Percentiles rank a stretch among this genome's conserved stretches.
Conservation (phyloP, 805 yeast species). For the Saccharomycopsis sp. region DNA sequence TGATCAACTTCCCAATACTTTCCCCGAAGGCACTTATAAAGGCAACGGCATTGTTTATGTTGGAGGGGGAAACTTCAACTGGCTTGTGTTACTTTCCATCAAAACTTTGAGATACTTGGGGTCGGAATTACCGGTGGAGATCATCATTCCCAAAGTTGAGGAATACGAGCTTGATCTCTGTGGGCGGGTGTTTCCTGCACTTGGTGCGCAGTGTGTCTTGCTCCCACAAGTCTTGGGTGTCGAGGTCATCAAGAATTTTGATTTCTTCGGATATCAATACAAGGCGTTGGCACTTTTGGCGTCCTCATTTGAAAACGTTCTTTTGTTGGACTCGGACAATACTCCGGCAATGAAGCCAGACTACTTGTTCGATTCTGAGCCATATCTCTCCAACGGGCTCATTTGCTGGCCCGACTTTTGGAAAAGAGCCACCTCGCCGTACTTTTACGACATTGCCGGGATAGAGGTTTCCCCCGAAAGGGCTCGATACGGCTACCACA, state of each 20-base stretch:
- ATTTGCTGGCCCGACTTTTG: conserved; percentile 65
- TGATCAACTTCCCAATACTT: conserved; percentile 37
- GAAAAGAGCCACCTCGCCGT: conserved; percentile 58
- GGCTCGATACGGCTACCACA: conserved; percentile 32
- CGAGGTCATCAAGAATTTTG: conserved; percentile 39
- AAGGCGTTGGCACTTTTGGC: conserved; percentile 62
- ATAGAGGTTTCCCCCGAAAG: conserved; percentile 31
- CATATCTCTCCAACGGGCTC: conserved; percentile 32
- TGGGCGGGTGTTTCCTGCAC: conserved; percentile 47
- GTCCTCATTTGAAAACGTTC: conserved; percentile 66
- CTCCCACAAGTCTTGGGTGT: conserved; percentile 54
- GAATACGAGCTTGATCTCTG: conserved; percentile 67
- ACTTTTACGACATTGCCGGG: conserved; percentile 47
- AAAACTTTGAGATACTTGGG: conserved; percentile 42
- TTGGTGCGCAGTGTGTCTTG: conserved; percentile 58
- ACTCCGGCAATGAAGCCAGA: conserved; percentile 50
- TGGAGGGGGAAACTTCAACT: conserved; percentile 52
- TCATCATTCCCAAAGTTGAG: conserved; percentile 51
- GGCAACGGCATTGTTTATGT: conserved; percentile 57
- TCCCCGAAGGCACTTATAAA: conserved; percentile 37
- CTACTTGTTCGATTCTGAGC: conserved; percentile 37
- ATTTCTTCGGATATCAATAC: conserved; percentile 53
- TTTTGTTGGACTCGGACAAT: conserved; percentile 64
- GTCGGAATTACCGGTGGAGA: conserved; percentile 56
- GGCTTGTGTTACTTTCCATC: conserved; percentile 44